Percentiles rank a stretch among this genome's conserved stretches.
Evolutionary conservation across 208 protist genomes (phyloP).

Genomic region (Trypanosomatidae sp.): DNA sequence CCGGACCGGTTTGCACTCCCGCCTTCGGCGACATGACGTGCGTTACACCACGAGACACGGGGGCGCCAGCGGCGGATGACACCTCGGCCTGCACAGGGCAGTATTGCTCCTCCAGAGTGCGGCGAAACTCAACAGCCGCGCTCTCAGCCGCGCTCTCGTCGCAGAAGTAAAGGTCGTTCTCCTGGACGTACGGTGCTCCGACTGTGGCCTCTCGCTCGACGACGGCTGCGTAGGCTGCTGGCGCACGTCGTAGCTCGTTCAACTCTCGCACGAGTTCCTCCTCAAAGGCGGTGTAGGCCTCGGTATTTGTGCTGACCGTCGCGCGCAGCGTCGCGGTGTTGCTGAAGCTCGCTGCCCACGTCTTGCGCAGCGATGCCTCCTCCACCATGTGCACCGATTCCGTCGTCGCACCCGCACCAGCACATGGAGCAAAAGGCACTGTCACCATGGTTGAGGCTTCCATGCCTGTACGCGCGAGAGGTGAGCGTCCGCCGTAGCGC

Average conservation of each 20-base stretch:
- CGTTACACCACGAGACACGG: background rate
- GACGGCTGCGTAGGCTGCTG: constrained; percentile 51
- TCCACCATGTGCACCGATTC: constrained; percentile 20
- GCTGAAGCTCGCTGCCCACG: constrained; percentile 35
- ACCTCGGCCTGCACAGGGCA: constrained; percentile 3
- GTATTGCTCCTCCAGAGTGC: constrained; percentile 8
- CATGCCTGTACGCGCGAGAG: background rate
- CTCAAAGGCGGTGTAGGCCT: constrained; percentile 68
- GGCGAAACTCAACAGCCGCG: constrained; percentile 14
- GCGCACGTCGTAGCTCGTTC: constrained; percentile 63
- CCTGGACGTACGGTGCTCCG: constrained; percentile 62
- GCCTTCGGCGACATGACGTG: background rate
- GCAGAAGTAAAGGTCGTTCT: constrained; percentile 49
- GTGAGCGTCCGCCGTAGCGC: background rate
- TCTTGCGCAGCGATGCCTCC: constrained; percentile 22
- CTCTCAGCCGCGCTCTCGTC: constrained; percentile 33
- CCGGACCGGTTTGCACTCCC: background rate
- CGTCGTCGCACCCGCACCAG: background rate
- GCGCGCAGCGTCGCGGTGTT: constrained; percentile 38
- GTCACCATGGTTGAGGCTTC: background rate
- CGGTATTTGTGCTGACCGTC: constrained; percentile 50
- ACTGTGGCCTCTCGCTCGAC: constrained; percentile 64
- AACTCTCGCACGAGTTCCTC: constrained; percentile 60
- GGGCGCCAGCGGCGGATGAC: background rate
- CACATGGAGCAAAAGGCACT: background rate